phyloP scores from a whole-genome alignment of 208 protist genomes.

The Wallacemonas sp. region DNA sequence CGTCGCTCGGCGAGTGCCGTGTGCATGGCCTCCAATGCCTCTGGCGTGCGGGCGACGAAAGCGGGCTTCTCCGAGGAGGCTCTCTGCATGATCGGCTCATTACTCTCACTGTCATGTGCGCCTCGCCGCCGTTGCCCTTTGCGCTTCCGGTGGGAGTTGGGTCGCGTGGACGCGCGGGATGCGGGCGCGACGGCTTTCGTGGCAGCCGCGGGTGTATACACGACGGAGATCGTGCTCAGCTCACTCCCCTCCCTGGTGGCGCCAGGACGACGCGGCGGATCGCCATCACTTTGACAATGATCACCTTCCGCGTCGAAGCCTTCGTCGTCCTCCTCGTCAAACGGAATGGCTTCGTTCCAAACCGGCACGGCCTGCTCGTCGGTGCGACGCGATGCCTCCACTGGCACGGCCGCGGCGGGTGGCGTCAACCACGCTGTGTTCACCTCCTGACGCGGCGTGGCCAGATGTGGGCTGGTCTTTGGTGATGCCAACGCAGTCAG shows the following conservation, averaged over 20 bases:
- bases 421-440: no score
- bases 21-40: conserved; percentile 51
- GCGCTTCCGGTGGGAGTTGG: no score
- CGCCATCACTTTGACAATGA: not conserved
- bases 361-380: not conserved
- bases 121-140: no score
- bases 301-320: not conserved
- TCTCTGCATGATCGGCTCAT: no score
- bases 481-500: conserved; percentile 9
- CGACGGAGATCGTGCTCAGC: not conserved
- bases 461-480: no score
- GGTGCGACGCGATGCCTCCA: no score
- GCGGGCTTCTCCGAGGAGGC: no score
- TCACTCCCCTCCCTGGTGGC: not conserved
- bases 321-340: conserved; percentile 12
- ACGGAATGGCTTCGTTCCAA: conserved; percentile 6
- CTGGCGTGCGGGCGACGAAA: conserved; percentile 11
- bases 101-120: no score
- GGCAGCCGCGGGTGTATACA: not conserved
- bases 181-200: not conserved
- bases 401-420: no score
- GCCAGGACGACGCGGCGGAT: no score
- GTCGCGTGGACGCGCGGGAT: no score
- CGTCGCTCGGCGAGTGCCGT: conserved; percentile 55
- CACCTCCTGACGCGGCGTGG: no score